Percentiles rank a stretch among this genome's conserved stretches.
These are phyloP conservation scores for Monosporascus sp. DNA, from an alignment of 2,329 filamentous ascomycete genomes.

Conservation along the genomic window DNA sequence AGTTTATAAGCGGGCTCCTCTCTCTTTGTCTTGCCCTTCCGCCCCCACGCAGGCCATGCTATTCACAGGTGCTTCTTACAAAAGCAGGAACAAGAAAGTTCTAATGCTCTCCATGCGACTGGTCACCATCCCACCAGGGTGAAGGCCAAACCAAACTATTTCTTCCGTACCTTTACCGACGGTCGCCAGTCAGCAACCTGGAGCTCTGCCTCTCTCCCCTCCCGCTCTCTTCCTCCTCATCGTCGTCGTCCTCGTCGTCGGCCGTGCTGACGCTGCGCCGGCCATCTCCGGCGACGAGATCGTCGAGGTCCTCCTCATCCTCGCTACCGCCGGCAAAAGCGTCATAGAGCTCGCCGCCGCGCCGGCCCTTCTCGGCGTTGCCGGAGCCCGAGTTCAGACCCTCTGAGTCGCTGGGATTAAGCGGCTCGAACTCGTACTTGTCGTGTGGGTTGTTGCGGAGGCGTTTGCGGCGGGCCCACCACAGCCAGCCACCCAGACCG, in stretches of 20 bases:
- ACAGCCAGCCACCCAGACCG: slow-evolving; percentile 77
- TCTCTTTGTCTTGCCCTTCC: no score
- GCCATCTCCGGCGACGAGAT: slow-evolving; percentile 30
- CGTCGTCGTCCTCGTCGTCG: slow-evolving; percentile 12
- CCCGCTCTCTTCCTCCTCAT: neutral
- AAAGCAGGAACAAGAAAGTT: no score
- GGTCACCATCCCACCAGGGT: no score
- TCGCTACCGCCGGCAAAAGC: slow-evolving; percentile 85
- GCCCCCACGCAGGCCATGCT: no score
- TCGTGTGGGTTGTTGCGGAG: slow-evolving; percentile 70
- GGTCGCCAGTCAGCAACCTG: slow-evolving; percentile 9
- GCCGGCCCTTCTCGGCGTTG: slow-evolving; percentile 44
- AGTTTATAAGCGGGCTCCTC: no score
- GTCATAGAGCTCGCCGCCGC: slow-evolving; percentile 91
- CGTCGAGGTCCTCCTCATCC: slow-evolving; percentile 64
- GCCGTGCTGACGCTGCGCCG: slow-evolving; percentile 33
- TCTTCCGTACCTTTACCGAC: slow-evolving; percentile 5
- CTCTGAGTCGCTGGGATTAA: slow-evolving; percentile 73
- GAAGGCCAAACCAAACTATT: neutral
- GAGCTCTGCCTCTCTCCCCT: slow-evolving; percentile 12
- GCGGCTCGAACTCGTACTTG: slow-evolving; percentile 89
- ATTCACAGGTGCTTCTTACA: no score
- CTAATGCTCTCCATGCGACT: no score
- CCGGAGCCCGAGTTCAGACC: slow-evolving; percentile 41
- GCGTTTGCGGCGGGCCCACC: slow-evolving; percentile 70